These are phyloP conservation scores for Aspergillus uvarum DNA, from an alignment of 2,329 filamentous ascomycete genomes.

Conservation along the genomic window DNA sequence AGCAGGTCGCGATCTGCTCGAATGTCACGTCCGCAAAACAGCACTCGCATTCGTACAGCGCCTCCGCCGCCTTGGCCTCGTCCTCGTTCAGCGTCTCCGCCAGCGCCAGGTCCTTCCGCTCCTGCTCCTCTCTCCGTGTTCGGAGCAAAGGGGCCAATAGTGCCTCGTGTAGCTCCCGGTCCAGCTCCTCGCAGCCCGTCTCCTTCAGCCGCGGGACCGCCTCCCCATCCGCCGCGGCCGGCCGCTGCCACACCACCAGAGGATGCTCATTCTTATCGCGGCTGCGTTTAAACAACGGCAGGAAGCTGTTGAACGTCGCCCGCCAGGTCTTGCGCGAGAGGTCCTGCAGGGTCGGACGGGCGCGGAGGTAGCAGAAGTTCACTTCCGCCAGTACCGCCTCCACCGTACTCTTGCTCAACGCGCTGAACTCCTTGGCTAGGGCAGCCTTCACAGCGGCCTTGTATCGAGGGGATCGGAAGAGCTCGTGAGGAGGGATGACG, in stretches of 20 bases:
- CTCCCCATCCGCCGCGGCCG: constrained; percentile 25
- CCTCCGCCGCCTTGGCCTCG: constrained; percentile 43
- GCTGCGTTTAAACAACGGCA: constrained; percentile 44
- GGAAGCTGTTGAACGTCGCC: constrained; percentile 43
- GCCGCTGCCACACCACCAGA: constrained; percentile 41
- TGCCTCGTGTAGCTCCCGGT: constrained; percentile 41
- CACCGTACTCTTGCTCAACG: constrained; percentile 45
- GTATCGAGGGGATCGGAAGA: constrained; percentile 46
- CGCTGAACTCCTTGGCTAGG: constrained; percentile 46
- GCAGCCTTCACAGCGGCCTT: constrained; percentile 40
- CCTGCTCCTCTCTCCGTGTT: constrained; percentile 37
- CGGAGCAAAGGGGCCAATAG: constrained; percentile 41
- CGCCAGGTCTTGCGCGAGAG: constrained; percentile 48
- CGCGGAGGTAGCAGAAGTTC: constrained; percentile 47
- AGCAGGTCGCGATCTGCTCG: constrained; percentile 49
- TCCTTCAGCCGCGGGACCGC: constrained; percentile 37
- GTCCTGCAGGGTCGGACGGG: constrained; percentile 45
- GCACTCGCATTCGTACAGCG: constrained; percentile 51
- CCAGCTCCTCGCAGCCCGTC: constrained; percentile 46
- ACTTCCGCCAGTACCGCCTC: constrained; percentile 50
- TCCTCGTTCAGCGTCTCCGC: constrained; percentile 45
- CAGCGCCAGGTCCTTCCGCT: constrained; percentile 37
- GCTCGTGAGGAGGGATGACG: constrained; percentile 41
- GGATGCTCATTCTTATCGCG: constrained; percentile 42
- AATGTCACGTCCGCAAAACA: constrained; percentile 50